A percentile compares a stretch with the other conserved stretches of the same genome.
Evolutionary conservation across 2,329 filamentous ascomycete species (phyloP).

Genomic region (Lachnellula suecica): DNA sequence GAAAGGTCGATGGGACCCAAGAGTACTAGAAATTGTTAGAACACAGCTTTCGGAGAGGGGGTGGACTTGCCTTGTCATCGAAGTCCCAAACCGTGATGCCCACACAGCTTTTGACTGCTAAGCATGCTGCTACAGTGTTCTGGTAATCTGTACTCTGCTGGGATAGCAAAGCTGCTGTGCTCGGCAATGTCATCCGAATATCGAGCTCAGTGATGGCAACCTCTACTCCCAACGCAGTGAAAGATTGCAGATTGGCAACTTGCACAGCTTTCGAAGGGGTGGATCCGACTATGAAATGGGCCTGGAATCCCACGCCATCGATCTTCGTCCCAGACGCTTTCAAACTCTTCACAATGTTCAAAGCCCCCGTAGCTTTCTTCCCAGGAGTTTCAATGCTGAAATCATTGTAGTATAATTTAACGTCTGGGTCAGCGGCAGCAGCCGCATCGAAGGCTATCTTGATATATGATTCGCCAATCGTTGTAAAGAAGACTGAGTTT

Average conservation of each 20-base stretch:
- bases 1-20: conserved; percentile 17
- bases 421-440: conserved; percentile 4
- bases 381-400: conserved; percentile 57
- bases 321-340: conserved; percentile 50
- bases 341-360: conserved; percentile 43
- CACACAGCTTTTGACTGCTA: conserved; percentile 7
- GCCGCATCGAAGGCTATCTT: conserved; percentile 8
- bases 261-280: conserved; percentile 43
- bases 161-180: conserved; percentile 36
- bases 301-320: conserved; percentile 62
- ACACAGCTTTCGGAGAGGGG: neutral
- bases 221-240: conserved; percentile 51
- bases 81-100: conserved; percentile 20
- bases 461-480: conserved; percentile 53
- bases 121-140: conserved; percentile 11
- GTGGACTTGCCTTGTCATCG: conserved; percentile 4
- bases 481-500: conserved; percentile 50
- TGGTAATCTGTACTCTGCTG: conserved; percentile 49
- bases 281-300: conserved; percentile 54
- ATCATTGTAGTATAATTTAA: conserved; percentile 41
- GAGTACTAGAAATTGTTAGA: conserved; percentile 11
- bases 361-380: conserved; percentile 43
- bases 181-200: conserved; percentile 49
- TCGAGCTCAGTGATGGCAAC: conserved; percentile 62
- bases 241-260: conserved; percentile 41